Evolutionary conservation across 139 green algal genomes (phyloP), one percentile per base, ranked within the genome.

Genomic region (Eudorina sp.): DNA sequence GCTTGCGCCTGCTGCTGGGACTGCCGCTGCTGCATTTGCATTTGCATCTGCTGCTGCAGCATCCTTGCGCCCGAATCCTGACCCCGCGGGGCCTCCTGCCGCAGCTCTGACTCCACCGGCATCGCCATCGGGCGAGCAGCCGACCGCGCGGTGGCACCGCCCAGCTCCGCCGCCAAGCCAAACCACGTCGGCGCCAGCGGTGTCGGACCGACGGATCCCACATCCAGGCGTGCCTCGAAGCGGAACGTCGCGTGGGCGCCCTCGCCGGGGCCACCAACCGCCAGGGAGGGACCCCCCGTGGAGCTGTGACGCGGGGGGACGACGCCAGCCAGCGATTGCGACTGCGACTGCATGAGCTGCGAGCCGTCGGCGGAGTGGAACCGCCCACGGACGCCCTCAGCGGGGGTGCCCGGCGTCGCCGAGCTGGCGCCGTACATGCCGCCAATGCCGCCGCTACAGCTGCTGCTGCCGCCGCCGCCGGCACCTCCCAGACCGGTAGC

Each of bases 11-110:
- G 73, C 25, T 64, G 45, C 45, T 81, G 70, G 41, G 34, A 23
- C 70, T 79, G 45, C 27, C 27, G 73, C 2, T 64, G 73, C 45
- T 45, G 43, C 58, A 58, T 58, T 25, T 16, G 13, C 51, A 58
- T 16, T 25, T 82, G 31, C 46, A 70, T 34, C 36, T 73, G 69
- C 48, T 88, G 66, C 69, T 82, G 66, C 68, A 69, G 45, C 74
- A 53, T 38, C 36, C 25, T 5, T 51, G 69, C 69, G 7, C 3
- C 40, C 38, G 13, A n/a, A n/a, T n/a, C n/a, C n/a, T n/a, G n/a
- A n/a, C n/a, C n/a, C n/a, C 16, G 45, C 72, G 31, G 69, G 19
- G 29, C 25, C 19, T 79, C 41, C 23, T 79, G 45, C 70, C 11
- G 68, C 38, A n/a, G n/a, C n/a, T n/a, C n/a, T n/a, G n/a, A n/a